These are phyloP conservation scores for Tuber calosporum DNA, from an alignment of 495 filamentous ascomycete genomes.

Conservation along the genomic window DNA sequence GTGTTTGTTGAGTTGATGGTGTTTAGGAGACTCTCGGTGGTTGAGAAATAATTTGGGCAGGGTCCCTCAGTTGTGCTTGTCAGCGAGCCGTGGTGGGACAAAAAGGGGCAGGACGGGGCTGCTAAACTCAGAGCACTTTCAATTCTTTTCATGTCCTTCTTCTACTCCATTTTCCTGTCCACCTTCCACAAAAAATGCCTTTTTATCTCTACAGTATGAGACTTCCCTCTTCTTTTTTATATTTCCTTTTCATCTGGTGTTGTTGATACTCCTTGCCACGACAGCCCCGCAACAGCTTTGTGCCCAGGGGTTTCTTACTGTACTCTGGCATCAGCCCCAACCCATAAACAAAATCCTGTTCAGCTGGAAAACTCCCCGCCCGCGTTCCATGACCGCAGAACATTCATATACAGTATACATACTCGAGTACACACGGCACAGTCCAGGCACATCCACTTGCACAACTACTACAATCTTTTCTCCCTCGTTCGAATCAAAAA, in stretches of 20 bases:
- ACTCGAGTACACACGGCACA: too few species aligned
- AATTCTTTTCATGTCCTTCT: neutral
- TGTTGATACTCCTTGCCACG: neutral
- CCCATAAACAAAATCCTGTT: neutral
- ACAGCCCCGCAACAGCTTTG: neutral
- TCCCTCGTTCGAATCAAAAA: neutral
- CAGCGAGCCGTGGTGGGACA: conserved; percentile 7
- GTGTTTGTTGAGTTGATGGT: conserved; percentile 30
- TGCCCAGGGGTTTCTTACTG: neutral
- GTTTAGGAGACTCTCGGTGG: conserved; percentile 26
- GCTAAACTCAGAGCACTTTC: conserved; percentile 14
- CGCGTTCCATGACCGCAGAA: neutral
- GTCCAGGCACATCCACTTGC: neutral
- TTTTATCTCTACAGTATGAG: neutral
- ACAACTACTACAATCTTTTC: neutral
- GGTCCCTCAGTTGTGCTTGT: conserved; percentile 2
- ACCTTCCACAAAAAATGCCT: neutral
- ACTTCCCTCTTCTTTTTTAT: neutral
- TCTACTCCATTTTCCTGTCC: neutral
- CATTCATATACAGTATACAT: too few species aligned
- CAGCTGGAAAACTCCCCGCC: conserved; percentile 2
- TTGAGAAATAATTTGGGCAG: conserved; percentile 28
- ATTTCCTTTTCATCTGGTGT: neutral
- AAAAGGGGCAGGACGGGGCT: conserved; percentile 37
- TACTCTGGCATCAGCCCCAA: neutral